Evolutionary conservation across 2,329 filamentous ascomycete genomes (phyloP).

Genomic region (Diplodia seriata): DNA sequence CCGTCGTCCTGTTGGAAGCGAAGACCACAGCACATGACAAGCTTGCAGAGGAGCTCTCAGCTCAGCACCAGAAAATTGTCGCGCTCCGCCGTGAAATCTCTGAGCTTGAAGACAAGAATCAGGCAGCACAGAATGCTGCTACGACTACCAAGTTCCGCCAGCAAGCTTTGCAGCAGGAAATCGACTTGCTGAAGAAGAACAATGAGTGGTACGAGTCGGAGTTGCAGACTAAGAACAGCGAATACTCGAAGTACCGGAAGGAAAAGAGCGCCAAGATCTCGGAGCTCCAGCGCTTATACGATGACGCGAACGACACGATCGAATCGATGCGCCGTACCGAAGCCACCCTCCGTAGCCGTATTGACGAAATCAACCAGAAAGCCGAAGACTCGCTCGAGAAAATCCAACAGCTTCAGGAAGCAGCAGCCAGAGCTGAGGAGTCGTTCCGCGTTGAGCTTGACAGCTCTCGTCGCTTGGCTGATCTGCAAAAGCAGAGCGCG

Average conservation of each 20-base stretch:
- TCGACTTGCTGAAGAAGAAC: constrained; percentile 86
- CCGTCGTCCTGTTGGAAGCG: constrained; percentile 84
- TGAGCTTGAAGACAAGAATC: constrained; percentile 80
- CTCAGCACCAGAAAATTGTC: constrained; percentile 87
- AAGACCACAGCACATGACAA: constrained; percentile 87
- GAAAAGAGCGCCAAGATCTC: constrained; percentile 91
- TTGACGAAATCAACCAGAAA: constrained; percentile 85
- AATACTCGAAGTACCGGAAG: constrained; percentile 88
- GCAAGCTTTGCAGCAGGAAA: constrained; percentile 86
- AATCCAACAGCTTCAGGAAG: constrained; percentile 85
- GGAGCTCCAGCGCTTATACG: constrained; percentile 85
- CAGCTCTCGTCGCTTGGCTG: constrained; percentile 77
- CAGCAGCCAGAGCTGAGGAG: constrained; percentile 81
- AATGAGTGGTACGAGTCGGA: constrained; percentile 94
- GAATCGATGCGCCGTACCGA: constrained; percentile 82
- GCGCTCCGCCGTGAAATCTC: constrained; percentile 84
- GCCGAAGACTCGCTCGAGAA: constrained; percentile 82
- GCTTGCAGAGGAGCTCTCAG: constrained; percentile 82
- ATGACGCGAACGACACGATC: constrained; percentile 79
- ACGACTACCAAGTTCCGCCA: constrained; percentile 88
- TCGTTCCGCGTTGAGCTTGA: constrained; percentile 87
- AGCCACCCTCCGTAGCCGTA: constrained; percentile 76
- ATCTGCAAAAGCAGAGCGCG: constrained; percentile 79
- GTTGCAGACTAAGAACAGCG: constrained; percentile 85
- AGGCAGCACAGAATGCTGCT: constrained; percentile 79